Evolutionary conservation across 495 filamentous ascomycete species (phyloP), one percentile per base, ranked within the genome.

Genomic region (Penicillium dipodomyicola): DNA sequence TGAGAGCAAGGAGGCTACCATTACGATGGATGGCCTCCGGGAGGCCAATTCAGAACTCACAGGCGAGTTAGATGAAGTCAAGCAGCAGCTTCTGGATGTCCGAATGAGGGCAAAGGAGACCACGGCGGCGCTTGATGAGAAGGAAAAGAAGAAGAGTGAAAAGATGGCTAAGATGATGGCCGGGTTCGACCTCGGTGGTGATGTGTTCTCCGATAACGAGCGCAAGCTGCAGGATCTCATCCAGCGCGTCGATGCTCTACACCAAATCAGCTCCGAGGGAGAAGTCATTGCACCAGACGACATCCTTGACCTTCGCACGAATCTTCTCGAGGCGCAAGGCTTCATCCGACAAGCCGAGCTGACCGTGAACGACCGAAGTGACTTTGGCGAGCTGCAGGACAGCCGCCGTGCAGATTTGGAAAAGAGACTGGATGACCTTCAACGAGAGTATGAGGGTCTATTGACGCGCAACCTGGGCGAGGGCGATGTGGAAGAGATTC

Each of bases 111-210:
- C 93, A 47, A 94, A 91, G 77, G 95, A 97, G 74, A 96, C 90
- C 4, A 87, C 83, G 29, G 90, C 90, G 2, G 87, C 86, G 14
- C 68, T 93, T 3, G 92, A 97, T 63, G 94, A 97, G 74, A 98
- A 97, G 78, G 94, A 97, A 72, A 92, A 91, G 80, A 92, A 91
- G 79, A 98, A 97, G 79, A 90, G 90, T 6, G 94, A 97, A 76
- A 91, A 91, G 69, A 98, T 98, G 94, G 94, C 94, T 27, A 90
- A 96, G 82, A 98, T 98, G 94, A 96, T 98, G 93, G 93, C 94
- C 47, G 90, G 93, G 6, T 97, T 98, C 59, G 92, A 97, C 66
- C 82, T 97, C 32, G 91, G 89, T 37, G 87, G 85, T 20, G 92
- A 97, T 52, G 84, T 91, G 15, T 92, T 97, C 72, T 94, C 89